A percentile compares a stretch with the other conserved stretches of the same genome.
phyloP scores from a whole-genome alignment of 345 rosid species.

The Combretum micranthum region DNA sequence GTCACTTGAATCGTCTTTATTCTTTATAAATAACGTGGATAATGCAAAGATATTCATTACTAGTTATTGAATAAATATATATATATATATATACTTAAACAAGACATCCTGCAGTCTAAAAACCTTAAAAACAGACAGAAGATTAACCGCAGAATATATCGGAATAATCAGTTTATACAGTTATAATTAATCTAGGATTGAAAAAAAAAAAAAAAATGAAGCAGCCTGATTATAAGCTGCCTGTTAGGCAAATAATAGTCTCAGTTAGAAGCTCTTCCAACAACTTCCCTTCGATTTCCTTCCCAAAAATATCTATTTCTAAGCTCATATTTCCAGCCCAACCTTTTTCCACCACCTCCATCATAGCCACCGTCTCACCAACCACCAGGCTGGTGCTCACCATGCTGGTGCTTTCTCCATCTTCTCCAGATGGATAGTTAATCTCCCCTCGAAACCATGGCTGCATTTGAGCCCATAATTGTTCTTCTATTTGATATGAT shows the following conservation, averaged over 20 bases:
- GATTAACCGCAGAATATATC: not conserved
- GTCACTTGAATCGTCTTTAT: too few species aligned
- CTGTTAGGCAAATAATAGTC: conserved; percentile 46
- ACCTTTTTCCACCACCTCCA: conserved; percentile 58
- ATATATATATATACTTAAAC: too few species aligned
- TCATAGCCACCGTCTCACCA: conserved; percentile 53
- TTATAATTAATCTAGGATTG: not conserved
- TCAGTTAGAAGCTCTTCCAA: conserved; percentile 74
- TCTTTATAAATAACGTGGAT: too few species aligned
- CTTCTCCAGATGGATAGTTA: conserved; percentile 20
- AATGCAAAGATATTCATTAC: too few species aligned
- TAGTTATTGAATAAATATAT: too few species aligned
- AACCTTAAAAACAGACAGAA: too few species aligned
- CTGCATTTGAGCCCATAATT: conserved; percentile 51
- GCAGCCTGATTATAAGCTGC: conserved; percentile 6
- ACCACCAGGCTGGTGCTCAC: conserved; percentile 38
- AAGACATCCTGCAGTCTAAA: too few species aligned
- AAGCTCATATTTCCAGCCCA: conserved; percentile 45
- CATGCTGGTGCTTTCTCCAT: conserved; percentile 46
- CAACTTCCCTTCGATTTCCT: conserved; percentile 53
- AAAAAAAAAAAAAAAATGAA: not conserved
- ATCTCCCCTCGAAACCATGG: conserved; percentile 42
- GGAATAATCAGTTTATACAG: conserved; percentile 3
- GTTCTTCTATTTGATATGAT: conserved; percentile 31
- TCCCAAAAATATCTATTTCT: conserved; percentile 43